Conservation (phyloP, 257 asterid genomes). For the Plantago elongata region DNA sequence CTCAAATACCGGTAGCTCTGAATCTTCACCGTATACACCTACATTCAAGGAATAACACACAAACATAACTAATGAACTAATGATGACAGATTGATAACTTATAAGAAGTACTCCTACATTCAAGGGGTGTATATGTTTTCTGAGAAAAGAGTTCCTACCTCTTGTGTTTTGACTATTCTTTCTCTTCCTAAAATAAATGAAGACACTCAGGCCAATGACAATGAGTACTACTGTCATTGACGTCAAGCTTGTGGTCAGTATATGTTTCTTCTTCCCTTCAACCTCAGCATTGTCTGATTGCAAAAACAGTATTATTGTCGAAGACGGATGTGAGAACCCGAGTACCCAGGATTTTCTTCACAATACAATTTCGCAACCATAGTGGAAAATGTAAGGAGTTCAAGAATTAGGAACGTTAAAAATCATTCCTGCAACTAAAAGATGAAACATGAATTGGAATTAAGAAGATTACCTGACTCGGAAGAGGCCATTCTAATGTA, state of each 20-base stretch:
- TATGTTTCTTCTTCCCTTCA: neutral
- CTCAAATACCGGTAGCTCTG: conserved; percentile 6
- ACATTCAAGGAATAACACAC: neutral
- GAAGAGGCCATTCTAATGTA: conserved; percentile 24
- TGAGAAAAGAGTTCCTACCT: neutral
- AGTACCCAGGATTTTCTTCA: too few species aligned
- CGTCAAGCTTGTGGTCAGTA: neutral
- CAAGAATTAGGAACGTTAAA: too few species aligned
- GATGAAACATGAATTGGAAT: neutral
- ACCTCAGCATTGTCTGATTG: neutral
- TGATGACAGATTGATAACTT: neutral
- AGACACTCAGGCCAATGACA: neutral
- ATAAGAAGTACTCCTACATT: neutral
- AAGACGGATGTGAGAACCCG: too few species aligned
- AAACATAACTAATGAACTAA: neutral
- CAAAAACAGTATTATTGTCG: neutral
- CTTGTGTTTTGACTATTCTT: neutral
- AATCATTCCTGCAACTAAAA: too few species aligned
- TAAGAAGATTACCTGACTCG: conserved; percentile 12
- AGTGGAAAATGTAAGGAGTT: too few species aligned
- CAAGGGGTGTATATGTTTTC: neutral
- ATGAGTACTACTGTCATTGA: neutral
- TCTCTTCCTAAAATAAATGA: neutral
- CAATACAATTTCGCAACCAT: too few species aligned
- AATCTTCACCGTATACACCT: neutral